Evolutionary conservation across 2,329 filamentous ascomycete species (phyloP).

Genomic region (Arthrobotrys entomopaga): DNA sequence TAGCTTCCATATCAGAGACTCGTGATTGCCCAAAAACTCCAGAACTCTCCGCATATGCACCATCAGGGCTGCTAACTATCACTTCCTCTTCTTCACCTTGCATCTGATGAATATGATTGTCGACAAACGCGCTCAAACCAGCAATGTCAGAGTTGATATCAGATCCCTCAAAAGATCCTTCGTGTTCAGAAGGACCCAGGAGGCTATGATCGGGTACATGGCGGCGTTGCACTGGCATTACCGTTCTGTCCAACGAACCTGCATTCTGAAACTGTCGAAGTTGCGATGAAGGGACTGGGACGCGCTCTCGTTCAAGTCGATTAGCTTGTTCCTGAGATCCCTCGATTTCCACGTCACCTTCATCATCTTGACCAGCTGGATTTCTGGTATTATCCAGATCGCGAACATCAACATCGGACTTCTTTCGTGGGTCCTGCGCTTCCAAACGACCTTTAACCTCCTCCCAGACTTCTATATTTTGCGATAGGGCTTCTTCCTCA

Average conservation of each 20-base stretch:
- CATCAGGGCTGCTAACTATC: constrained; percentile 54
- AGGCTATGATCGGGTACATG: constrained; percentile 39
- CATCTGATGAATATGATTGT: constrained; percentile 17
- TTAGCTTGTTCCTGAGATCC: constrained; percentile 51
- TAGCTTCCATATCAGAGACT: constrained; percentile 45
- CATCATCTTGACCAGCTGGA: constrained; percentile 35
- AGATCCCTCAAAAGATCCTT: constrained; percentile 42
- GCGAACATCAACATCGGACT: constrained; percentile 44
- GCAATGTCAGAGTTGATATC: constrained; percentile 52
- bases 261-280: constrained; percentile 47
- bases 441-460: constrained; percentile 49
- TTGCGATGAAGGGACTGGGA: constrained; percentile 43
- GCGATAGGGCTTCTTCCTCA: constrained; percentile 41
- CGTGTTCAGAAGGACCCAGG: constrained; percentile 42
- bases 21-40: constrained; percentile 54
- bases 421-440: constrained; percentile 38
- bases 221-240: constrained; percentile 36
- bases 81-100: constrained; percentile 51
- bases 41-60: constrained; percentile 52
- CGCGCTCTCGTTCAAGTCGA: constrained; percentile 43
- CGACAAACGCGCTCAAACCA: constrained; percentile 32
- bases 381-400: constrained; percentile 37
- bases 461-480: constrained; percentile 52
- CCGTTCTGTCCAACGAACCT: constrained; percentile 41
- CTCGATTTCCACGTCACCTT: constrained; percentile 55